A percentile compares a stretch with the other conserved stretches of the same genome.
phyloP scores from a whole-genome alignment of 768 basidiomycete species.

The Amanita pallidorosea region DNA sequence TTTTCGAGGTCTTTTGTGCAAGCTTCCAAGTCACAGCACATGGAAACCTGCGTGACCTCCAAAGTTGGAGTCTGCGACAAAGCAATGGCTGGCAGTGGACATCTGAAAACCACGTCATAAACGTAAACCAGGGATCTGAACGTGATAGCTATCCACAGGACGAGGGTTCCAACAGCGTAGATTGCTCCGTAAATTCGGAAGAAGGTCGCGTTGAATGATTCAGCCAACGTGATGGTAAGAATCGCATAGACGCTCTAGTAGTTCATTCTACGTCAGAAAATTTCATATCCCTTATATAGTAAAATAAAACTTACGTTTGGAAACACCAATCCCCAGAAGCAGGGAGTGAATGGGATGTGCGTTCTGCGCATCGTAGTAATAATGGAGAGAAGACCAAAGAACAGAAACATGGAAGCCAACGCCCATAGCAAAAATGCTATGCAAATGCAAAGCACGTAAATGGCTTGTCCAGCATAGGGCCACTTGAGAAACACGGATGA shows the following conservation, averaged over 20 bases:
- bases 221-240: constrained; percentile 42
- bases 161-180: constrained; percentile 36
- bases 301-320: constrained; percentile 36
- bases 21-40: not conserved
- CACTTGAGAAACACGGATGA: constrained; percentile 25
- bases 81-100: not conserved
- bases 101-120: constrained; percentile 5
- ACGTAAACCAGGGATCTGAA: constrained; percentile 22
- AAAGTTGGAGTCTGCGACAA: not conserved
- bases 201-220: constrained; percentile 39
- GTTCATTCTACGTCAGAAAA: no score
- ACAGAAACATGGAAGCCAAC: constrained; percentile 51
- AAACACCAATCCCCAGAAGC: constrained; percentile 63
- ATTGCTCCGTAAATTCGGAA: constrained; percentile 50
- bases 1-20: not conserved
- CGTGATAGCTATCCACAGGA: constrained; percentile 43
- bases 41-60: not conserved
- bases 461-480: constrained; percentile 19
- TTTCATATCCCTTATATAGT: not conserved
- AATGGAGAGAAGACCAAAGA: constrained; percentile 44
- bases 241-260: constrained; percentile 57
- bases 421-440: constrained; percentile 48
- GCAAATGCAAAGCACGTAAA: constrained; percentile 36
- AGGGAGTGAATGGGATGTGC: constrained; percentile 40
- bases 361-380: constrained; percentile 27